These are phyloP conservation scores for Talaromyces sp. DNA, from an alignment of 2,329 filamentous ascomycete species.

Conservation along the genomic window DNA sequence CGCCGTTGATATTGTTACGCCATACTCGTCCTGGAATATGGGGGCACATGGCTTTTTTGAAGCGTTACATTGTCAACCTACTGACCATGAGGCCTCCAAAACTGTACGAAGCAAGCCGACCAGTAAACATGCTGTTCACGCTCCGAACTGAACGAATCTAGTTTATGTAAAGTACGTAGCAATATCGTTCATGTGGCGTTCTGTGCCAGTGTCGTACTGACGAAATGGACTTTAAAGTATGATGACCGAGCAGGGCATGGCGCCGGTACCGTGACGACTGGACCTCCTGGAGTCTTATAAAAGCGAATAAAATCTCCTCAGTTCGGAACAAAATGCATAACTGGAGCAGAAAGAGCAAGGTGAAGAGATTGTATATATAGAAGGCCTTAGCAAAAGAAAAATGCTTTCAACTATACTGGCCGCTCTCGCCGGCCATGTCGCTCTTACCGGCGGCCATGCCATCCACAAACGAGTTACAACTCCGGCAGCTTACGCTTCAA, in stretches of 20 bases:
- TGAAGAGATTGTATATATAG: background rate
- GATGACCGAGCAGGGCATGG: background rate
- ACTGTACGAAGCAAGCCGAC: background rate
- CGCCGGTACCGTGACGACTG: background rate
- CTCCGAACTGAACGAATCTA: background rate
- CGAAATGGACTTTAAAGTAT: background rate
- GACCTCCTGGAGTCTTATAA: background rate
- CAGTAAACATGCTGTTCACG: background rate
- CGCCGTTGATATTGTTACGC: background rate
- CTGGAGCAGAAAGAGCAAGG: background rate
- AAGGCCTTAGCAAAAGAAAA: background rate
- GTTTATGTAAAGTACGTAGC: background rate
- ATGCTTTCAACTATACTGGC: slow-evolving; percentile 8
- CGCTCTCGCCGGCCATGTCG: slow-evolving; percentile 11
- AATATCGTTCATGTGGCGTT: background rate
- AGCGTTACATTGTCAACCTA: background rate
- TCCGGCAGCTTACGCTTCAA: slow-evolving; percentile 13
- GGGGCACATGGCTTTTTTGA: background rate
- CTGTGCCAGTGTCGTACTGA: background rate
- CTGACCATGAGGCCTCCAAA: background rate
- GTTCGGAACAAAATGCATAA: background rate
- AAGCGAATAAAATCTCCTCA: background rate
- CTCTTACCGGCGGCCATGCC: background rate
- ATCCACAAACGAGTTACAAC: slow-evolving; percentile 9
- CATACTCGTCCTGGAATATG: slow-evolving; percentile 3